Evolutionary conservation across 805 yeast genomes (phyloP), one percentile per base, ranked within the genome.

Genomic region (Yarrowia sp.): DNA sequence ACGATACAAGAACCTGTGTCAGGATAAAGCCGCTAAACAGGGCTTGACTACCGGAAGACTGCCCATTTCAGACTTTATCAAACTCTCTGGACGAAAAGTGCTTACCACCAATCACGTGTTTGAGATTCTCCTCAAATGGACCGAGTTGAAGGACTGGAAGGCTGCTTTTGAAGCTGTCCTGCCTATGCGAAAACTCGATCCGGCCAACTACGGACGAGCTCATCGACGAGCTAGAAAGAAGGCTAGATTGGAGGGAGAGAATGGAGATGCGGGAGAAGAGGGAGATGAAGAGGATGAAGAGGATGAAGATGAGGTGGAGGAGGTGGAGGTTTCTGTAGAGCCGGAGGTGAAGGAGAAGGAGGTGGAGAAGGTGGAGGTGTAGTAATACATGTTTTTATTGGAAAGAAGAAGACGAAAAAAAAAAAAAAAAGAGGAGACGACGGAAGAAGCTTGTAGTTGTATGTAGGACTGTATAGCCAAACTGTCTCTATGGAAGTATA

Each of bases 101-200:
- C 79, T 95, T 67, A 96, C 98, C 0, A 92, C 98, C 0, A 89
- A 96, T 36, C 98, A 93, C 74, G 98, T 95, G n/a, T 88, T 90
- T 67, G 97, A 93, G 74, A 77, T 95, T 67, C 79, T 92, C 77
- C 80, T 93, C 64, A 84, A 86, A 73, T 92, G 93, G 89, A 81
- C 86, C 66, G 96, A 92, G 70, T 78, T 79, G 50, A 81, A 81
- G 65, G 90, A 90, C 74, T 93, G 99, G 98, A 88, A 85, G 70
- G 76, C 74, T 61, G 96, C 98, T 0, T 92, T 95, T 73, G 93
- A 92, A 73, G 80, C 82, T n/a, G 95, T 90, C 1, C 80, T 93
- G 63, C 99, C 99, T 3, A 84, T 84, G 42, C 81, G 98, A 69
- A 95, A 92, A 71, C 64, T 58, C 10, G 64, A 58, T 14, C 64